Evolutionary conservation across 768 basidiomycete genomes (phyloP).

Genomic region (Megacollybia marginata): DNA sequence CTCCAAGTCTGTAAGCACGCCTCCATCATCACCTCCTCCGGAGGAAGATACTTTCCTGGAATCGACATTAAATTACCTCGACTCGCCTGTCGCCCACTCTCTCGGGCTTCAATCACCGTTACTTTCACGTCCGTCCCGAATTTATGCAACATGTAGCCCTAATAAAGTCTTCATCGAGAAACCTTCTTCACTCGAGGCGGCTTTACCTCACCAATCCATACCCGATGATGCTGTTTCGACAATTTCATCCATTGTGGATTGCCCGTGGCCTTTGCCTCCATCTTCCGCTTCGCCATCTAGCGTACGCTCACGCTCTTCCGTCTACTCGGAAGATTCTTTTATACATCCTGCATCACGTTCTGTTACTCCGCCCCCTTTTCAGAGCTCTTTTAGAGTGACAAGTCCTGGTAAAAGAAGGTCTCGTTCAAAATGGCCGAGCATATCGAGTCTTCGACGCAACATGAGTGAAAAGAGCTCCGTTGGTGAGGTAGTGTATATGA

Average conservation of each 20-base stretch:
- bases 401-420: neutral
- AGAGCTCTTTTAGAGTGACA: slow-evolving; percentile 21
- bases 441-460: slow-evolving; percentile 20
- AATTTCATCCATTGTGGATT: slow-evolving; percentile 31
- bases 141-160: neutral
- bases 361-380: slow-evolving; percentile 21
- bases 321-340: slow-evolving; percentile 7
- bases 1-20: neutral
- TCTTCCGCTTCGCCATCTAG: neutral
- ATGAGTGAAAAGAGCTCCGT: slow-evolving; percentile 9
- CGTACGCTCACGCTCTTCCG: neutral
- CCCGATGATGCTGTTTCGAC: slow-evolving; percentile 25
- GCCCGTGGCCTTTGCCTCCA: slow-evolving; percentile 32
- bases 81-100: slow-evolving; percentile 33
- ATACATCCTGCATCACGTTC: slow-evolving; percentile 15
- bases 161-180: neutral
- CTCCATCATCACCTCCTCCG: slow-evolving; percentile 2
- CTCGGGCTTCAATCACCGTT: slow-evolving; percentile 25
- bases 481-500: slow-evolving; percentile 34
- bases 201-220: slow-evolving; percentile 2
- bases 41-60: slow-evolving; percentile 33
- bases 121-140: slow-evolving; percentile 6
- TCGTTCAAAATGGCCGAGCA: slow-evolving; percentile 12
- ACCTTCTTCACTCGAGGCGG: neutral
- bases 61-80: slow-evolving; percentile 38